phyloP scores from a whole-genome alignment of 1,284 basidiomycete genomes.

The Rhodotorula mucilaginosa region DNA sequence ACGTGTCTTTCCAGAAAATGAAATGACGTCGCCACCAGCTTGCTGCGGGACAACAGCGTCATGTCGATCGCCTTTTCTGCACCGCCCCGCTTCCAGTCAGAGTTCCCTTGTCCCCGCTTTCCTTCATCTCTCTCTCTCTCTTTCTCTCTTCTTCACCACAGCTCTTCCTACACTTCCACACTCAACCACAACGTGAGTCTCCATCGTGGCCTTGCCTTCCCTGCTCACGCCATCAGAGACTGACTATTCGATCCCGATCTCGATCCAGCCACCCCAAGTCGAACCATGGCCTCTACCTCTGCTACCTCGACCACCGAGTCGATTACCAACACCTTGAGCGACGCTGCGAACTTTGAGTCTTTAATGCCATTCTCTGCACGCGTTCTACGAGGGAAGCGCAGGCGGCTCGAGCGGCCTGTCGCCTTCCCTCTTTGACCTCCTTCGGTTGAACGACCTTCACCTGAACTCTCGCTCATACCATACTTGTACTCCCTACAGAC shows the following conservation, averaged over 20 bases:
- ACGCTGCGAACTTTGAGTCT: conserved; percentile 14
- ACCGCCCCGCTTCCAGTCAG: not conserved
- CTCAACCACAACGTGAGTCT: not conserved
- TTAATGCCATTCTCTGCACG: too few relatives aligned
- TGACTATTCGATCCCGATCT: not conserved
- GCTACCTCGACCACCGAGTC: conserved; percentile 14
- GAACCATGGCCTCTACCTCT: conserved; percentile 21
- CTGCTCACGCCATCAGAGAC: not conserved
- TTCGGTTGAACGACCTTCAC: not conserved
- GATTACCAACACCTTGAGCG: conserved; percentile 22
- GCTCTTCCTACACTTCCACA: not conserved
- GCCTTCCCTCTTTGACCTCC: not conserved
- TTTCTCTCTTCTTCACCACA: conserved; percentile 6
- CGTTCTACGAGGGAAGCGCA: too few relatives aligned
- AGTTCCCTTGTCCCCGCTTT: not conserved
- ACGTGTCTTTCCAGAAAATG: too few relatives aligned
- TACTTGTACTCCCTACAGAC: conserved; percentile 5
- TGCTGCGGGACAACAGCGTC: not conserved
- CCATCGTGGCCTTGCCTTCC: not conserved
- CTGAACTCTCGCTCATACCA: not conserved
- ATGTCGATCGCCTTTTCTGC: not conserved
- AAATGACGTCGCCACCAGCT: not conserved
- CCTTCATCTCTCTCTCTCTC: conserved; percentile 1
- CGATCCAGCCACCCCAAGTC: not conserved
- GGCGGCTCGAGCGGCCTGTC: too few relatives aligned